phyloP scores from a whole-genome alignment of 116 monocot species.

The Trichopus zeylanicus region DNA sequence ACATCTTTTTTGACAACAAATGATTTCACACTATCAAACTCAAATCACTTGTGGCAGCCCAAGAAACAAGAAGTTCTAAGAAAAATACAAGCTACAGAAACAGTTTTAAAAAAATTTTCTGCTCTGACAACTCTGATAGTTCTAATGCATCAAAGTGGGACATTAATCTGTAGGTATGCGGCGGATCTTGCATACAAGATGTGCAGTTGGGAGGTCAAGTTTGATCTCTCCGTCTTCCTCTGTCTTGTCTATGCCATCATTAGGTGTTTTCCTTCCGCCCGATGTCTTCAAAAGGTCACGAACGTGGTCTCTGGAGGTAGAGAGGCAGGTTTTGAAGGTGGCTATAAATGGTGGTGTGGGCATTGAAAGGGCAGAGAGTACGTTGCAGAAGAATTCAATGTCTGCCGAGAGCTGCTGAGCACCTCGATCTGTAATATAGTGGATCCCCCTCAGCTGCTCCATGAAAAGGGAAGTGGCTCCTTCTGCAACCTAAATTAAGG shows the following conservation, averaged over 20 bases:
- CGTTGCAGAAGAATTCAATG: constrained; percentile 87
- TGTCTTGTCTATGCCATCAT: background rate
- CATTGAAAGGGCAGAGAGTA: constrained; percentile 92
- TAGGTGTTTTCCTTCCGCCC: constrained; percentile 7
- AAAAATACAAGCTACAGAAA: no score
- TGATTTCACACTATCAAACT: no score
- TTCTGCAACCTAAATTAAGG: constrained; percentile 61
- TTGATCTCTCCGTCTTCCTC: constrained; percentile 5
- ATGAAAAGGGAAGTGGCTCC: constrained; percentile 86
- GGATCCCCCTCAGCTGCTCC: constrained; percentile 93
- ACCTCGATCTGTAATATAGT: constrained; percentile 79
- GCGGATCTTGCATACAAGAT: constrained; percentile 91
- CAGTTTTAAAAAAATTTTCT: no score
- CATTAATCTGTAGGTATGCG: constrained; percentile 58
- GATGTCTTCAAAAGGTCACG: constrained; percentile 54
- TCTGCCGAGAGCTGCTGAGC: constrained; percentile 82
- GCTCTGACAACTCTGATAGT: no score
- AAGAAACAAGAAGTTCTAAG: no score
- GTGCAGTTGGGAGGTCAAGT: constrained; percentile 77
- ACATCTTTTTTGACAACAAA: no score
- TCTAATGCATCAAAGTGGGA: background rate
- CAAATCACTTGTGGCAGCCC: no score
- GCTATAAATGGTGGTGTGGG: constrained; percentile 75
- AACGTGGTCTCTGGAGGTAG: constrained; percentile 58
- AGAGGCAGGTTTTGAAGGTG: constrained; percentile 64